These are phyloP conservation scores for Oryza longistaminata DNA, from an alignment of 176 grass and related monocot genomes.

Conservation along the genomic window DNA sequence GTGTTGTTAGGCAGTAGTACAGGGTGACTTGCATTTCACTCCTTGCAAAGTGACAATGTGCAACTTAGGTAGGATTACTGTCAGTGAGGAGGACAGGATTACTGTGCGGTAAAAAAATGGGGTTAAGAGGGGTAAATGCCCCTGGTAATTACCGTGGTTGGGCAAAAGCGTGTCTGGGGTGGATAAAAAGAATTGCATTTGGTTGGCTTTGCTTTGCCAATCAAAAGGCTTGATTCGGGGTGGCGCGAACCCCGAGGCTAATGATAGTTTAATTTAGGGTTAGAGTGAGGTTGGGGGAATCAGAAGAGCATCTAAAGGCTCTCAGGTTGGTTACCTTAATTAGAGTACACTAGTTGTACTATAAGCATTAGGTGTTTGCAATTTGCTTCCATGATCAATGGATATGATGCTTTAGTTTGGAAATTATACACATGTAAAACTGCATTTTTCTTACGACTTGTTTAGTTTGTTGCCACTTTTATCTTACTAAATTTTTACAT, in stretches of 20 bases:
- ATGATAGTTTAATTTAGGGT: constrained; percentile 39
- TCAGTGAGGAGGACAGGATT: not conserved
- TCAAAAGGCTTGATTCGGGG: constrained; percentile 35
- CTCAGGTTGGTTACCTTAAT: not conserved
- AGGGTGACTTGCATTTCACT: constrained; percentile 39
- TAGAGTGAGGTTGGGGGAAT: constrained; percentile 6
- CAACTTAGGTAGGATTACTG: not conserved
- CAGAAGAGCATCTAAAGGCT: constrained; percentile 32
- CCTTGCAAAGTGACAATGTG: not conserved
- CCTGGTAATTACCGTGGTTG: not conserved
- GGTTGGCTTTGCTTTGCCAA: constrained; percentile 6
- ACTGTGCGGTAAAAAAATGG: not conserved
- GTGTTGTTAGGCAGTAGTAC: not conserved
- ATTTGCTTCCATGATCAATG: not conserved
- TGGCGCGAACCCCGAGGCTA: not conserved
- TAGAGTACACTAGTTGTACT: not conserved
- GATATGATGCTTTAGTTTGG: not conserved
- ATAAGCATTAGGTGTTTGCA: not conserved
- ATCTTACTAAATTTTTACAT: no score
- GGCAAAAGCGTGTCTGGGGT: constrained; percentile 25
- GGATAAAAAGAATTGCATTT: constrained; percentile 6
- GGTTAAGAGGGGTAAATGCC: not conserved
- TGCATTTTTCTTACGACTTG: not conserved
- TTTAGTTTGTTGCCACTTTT: no score
- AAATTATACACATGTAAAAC: not conserved